phyloP scores from a whole-genome alignment of 2,329 filamentous ascomycete species.

The Fusarium tjaetaba region DNA sequence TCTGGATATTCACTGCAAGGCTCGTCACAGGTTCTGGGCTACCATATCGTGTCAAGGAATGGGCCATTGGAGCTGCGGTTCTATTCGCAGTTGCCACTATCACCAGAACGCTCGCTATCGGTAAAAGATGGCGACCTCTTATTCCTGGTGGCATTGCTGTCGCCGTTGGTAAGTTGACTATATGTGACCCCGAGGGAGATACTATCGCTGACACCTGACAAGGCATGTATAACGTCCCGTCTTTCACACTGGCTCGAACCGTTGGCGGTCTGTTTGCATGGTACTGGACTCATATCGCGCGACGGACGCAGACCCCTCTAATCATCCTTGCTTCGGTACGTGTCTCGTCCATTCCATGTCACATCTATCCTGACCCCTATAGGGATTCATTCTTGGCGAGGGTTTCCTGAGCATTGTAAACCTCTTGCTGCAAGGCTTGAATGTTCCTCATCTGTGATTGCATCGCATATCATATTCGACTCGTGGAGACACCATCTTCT shows the following conservation, averaged over 20 bases:
- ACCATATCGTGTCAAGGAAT: conserved; percentile 83
- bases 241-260: conserved; percentile 89
- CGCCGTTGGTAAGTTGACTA: conserved; percentile 73
- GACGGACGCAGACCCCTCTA: conserved; percentile 74
- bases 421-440: conserved; percentile 78
- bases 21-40: conserved; percentile 91
- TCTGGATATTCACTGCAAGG: conserved; percentile 97
- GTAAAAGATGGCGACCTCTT: conserved; percentile 74
- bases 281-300: conserved; percentile 74
- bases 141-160: conserved; percentile 96
- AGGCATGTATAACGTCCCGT: conserved; percentile 98
- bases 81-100: conserved; percentile 79
- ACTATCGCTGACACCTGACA: conserved; percentile 21
- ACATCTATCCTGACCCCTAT: conserved; percentile 12
- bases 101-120: conserved; percentile 68
- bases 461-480: background rate
- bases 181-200: background rate
- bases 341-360: conserved; percentile 13
- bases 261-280: conserved; percentile 79
- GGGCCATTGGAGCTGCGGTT: conserved; percentile 77
- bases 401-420: conserved; percentile 94
- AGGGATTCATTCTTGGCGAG: conserved; percentile 91
- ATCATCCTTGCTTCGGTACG: conserved; percentile 83
- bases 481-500: background rate
- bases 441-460: conserved; percentile 75